Percentiles rank a stretch among this genome's conserved stretches.
Evolutionary conservation across 768 basidiomycete genomes (phyloP).

Genomic region (Dentipellis fragilis): DNA sequence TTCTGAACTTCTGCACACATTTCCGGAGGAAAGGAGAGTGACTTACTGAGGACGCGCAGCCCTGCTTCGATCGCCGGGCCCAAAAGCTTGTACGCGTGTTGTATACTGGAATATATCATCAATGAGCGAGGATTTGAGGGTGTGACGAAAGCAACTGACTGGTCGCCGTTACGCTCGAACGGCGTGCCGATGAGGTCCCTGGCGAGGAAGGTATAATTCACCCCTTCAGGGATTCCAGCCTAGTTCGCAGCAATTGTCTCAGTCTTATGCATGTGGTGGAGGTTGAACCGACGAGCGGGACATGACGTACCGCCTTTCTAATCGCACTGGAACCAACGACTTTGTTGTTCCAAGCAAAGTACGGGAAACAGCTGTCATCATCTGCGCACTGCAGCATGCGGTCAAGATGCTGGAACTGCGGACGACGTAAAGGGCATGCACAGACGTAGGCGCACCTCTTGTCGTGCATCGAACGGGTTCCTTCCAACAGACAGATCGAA

Average conservation of each 20-base stretch:
- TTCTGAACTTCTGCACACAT: too few species aligned
- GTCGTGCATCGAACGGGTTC: not conserved
- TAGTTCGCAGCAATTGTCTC: not conserved
- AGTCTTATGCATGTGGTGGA: too few species aligned
- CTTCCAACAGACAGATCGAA: not conserved
- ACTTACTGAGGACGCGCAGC: not conserved
- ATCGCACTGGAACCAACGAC: not conserved
- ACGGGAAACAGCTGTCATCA: not conserved
- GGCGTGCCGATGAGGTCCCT: not conserved
- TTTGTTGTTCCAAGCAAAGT: not conserved
- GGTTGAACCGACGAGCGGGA: too few species aligned
- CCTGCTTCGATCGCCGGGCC: not conserved
- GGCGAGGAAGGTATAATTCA: not conserved
- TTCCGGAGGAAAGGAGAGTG: too few species aligned
- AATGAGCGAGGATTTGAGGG: not conserved
- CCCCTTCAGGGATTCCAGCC: not conserved
- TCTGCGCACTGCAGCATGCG: not conserved
- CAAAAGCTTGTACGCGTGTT: not conserved
- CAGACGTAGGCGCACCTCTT: not conserved
- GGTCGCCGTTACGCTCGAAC: not conserved
- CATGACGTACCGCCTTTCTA: not conserved
- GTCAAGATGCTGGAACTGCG: not conserved
- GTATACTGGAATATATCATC: not conserved
- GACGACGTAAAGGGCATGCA: too few species aligned
- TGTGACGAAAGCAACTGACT: not conserved